A percentile compares a stretch with the other conserved stretches of the same genome.
These are phyloP conservation scores for Diplodia mutila DNA, from an alignment of 2,329 filamentous ascomycete species.

Conservation along the genomic window DNA sequence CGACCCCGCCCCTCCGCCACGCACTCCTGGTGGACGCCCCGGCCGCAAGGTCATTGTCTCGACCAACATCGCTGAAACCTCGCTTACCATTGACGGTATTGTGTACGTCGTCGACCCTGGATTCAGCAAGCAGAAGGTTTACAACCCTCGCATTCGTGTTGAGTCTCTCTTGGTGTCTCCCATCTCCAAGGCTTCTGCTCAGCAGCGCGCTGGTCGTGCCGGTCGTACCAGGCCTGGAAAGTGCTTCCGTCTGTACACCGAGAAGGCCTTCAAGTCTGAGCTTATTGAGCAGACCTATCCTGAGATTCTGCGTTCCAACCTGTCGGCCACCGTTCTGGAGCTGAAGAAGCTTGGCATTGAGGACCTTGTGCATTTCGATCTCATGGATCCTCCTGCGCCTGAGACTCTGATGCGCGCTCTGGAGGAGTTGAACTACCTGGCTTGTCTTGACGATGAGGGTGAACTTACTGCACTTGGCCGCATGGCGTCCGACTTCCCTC, in stretches of 20 bases:
- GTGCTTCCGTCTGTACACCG: slow-evolving; percentile 96
- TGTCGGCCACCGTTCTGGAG: slow-evolving; percentile 93
- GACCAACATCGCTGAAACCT: slow-evolving; percentile 98
- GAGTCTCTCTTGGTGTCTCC: slow-evolving; percentile 97
- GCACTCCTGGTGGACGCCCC: slow-evolving; percentile 75
- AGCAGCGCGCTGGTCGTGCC: slow-evolving; percentile 97
- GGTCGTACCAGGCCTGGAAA: slow-evolving; percentile 98
- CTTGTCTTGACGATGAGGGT: slow-evolving; percentile 94
- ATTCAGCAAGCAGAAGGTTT: slow-evolving; percentile 99
- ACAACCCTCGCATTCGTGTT: slow-evolving; percentile 94
- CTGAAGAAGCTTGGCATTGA: slow-evolving; percentile 96
- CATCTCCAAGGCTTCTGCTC: slow-evolving; percentile 95
- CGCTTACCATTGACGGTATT: slow-evolving; percentile 96
- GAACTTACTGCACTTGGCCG: slow-evolving; percentile 85
- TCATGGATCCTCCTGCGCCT: slow-evolving; percentile 97
- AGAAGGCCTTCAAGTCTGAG: slow-evolving; percentile 95
- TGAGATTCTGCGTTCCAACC: slow-evolving; percentile 91
- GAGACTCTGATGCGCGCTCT: slow-evolving; percentile 98
- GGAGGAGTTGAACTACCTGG: slow-evolving; percentile 96
- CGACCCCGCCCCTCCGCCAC: slow-evolving; percentile 77
- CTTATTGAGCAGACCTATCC: slow-evolving; percentile 97
- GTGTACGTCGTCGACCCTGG: slow-evolving; percentile 99
- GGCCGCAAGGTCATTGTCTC: slow-evolving; percentile 94
- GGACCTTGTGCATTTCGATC: slow-evolving; percentile 95
- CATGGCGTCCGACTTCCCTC: slow-evolving; percentile 90